A percentile compares a stretch with the other conserved stretches of the same genome.
Evolutionary conservation across 345 rosid genomes (phyloP).

Genomic region (Euphorbia pulcherrima): DNA sequence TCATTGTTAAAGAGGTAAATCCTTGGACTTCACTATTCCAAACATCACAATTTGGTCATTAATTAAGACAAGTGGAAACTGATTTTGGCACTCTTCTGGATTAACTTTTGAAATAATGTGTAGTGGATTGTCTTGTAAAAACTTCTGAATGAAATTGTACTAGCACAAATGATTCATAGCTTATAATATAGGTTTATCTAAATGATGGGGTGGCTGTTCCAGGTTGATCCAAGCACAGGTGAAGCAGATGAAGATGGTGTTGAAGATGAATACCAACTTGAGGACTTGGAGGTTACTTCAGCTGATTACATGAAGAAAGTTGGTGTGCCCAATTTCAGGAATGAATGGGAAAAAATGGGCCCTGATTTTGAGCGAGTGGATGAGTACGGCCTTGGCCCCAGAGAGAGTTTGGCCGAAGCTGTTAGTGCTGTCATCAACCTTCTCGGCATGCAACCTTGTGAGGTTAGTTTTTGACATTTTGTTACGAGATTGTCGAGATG

Average conservation of each 20-base stretch:
- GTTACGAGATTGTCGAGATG: background rate
- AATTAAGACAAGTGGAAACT: background rate
- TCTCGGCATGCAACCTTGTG: slow-evolving; percentile 99
- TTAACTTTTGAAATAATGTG: background rate
- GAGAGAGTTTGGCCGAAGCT: slow-evolving; percentile 85
- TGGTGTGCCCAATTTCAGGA: slow-evolving; percentile 85
- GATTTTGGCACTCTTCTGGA: background rate
- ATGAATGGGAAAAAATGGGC: slow-evolving; percentile 91
- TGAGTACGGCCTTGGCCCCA: slow-evolving; percentile 93
- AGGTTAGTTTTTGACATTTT: slow-evolving; percentile 45
- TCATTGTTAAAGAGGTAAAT: slow-evolving; percentile 85
- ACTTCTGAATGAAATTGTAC: background rate
- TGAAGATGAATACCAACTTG: slow-evolving; percentile 95
- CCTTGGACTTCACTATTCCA: background rate
- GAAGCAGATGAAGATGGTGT: slow-evolving; percentile 96
- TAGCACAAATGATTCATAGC: too few relatives aligned
- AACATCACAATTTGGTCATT: background rate
- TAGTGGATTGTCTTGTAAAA: background rate
- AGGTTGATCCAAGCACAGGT: slow-evolving; percentile 90
- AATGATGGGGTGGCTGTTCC: slow-evolving; percentile 12
- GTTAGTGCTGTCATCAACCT: slow-evolving; percentile 78
- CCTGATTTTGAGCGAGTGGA: slow-evolving; percentile 78
- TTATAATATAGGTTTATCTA: background rate
- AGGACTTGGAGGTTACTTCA: slow-evolving; percentile 91
- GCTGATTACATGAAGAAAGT: slow-evolving; percentile 89